A percentile compares a stretch with the other conserved stretches of the same genome.
phyloP scores from a whole-genome alignment of 768 basidiomycete genomes.

The Leccinum aurantiacum region DNA sequence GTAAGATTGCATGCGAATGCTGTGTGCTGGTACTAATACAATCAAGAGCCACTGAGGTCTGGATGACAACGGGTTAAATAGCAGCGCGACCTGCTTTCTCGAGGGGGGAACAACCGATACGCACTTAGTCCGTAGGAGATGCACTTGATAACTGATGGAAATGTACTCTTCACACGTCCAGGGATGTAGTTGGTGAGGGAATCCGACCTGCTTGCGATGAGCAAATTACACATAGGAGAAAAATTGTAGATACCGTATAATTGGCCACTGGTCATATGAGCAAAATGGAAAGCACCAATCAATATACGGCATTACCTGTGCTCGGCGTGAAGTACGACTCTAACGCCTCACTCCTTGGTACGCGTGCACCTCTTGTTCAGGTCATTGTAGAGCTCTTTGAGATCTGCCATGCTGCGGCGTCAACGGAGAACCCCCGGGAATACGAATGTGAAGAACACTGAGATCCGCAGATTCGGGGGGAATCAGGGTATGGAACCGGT shows the following conservation, averaged over 20 bases:
- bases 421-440: slow-evolving; percentile 31
- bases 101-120: slow-evolving; percentile 3
- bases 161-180: slow-evolving; percentile 43
- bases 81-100: no score
- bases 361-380: slow-evolving; percentile 40
- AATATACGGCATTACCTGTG: slow-evolving; percentile 47
- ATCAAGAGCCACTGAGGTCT: no score
- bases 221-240: not conserved
- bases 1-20: no score
- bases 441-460: not conserved
- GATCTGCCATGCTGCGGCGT: slow-evolving; percentile 46
- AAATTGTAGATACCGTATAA: slow-evolving; percentile 54
- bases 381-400: slow-evolving; percentile 26
- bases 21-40: no score
- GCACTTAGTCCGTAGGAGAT: slow-evolving; percentile 64
- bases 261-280: slow-evolving; percentile 53
- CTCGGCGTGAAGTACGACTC: slow-evolving; percentile 83
- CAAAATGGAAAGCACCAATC: not conserved
- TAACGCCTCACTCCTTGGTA: slow-evolving; percentile 62
- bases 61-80: no score
- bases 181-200: slow-evolving; percentile 73
- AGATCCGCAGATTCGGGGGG: no score
- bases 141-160: slow-evolving; percentile 81
- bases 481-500: no score
- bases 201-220: slow-evolving; percentile 75